Evolutionary conservation across 495 filamentous ascomycete species (phyloP), one percentile per base, ranked within the genome.

Genomic region (Aspergillus sclerotioniger): DNA sequence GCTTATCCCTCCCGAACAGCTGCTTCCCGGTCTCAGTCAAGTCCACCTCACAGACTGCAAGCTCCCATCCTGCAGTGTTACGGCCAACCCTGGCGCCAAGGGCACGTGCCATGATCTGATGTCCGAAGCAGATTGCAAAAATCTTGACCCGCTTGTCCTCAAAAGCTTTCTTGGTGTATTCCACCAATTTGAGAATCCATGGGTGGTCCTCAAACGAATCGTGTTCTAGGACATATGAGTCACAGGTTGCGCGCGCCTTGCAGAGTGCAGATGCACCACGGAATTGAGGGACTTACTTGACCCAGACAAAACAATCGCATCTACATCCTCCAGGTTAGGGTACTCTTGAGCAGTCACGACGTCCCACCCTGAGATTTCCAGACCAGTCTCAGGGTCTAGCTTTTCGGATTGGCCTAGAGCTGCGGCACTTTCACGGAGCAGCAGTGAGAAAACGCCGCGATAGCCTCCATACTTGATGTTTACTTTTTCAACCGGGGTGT

Each of bases 71-170:
- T 6, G 66, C 70, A 31, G 82, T 77, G 62, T 82, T 89, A 41
- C 83, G 72, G n/a, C 77, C 84, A 8, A 96, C 87, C 46, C 81
- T 81, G 31, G 71, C 79, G 1, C 85, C 89, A 56, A 96, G 65
- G 2, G 91, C 91, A 17, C 92, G 80, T 0, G 82, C 90, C 51
- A 96, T 76, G 51, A 96, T 93, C 73, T 97, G 91, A 67, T 96
- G 92, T 16, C 92, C 93, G 70, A 93, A 96, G 68, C 92, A 96
- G 28, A 94, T 82, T 13, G 90, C 92, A 17, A 96, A 77, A 19
- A 95, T 71, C 20, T 83, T 80, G 19, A 96, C 80, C 54, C 81
- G 76, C 16, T 73, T 64, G 57, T 88, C 80, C 45, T 72, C 67
- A 41, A 91, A 72, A 49, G 87, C 62, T 50, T 77, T 66, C 56